Base-by-base conservation (phyloP, 257 asterid genomes). In the Primulina huaijiensis region DNA sequence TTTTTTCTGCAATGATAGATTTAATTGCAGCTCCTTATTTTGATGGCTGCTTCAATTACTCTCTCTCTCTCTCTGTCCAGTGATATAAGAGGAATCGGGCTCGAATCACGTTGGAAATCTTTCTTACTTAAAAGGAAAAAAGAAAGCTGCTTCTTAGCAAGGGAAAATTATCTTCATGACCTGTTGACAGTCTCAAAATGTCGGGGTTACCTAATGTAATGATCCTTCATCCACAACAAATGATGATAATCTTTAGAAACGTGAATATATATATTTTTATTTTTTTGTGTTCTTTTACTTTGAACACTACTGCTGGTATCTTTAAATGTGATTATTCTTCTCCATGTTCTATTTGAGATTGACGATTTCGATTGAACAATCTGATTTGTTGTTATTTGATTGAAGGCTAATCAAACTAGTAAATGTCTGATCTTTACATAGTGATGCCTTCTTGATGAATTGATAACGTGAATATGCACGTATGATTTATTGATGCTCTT, bases 151-250 rank as follows among this genome's bases (percentile, higher is more conserved):
- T 61, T 79, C 76, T 80, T 53, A 25, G 62, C 72, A 72, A 72
- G 81, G 91, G 74, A 74, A 81, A 77, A 62, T 69, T 69, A 68
- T 72, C 84, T 88, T 87, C 83, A 88, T 89, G 92, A 82, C 81
- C 78, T 71, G 70, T 83, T 92, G 97, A 89, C 86, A 85, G 76
- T 77, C 77, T 80, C 75, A 82, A 82, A 60, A 92, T 92, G 98
- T 89, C 98, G 75, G 98, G 96, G 80, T 80, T 89, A 74, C 87
- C 88, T 73, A 89, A 92, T 85, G 98, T 92, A 92, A 52, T 68
- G 73, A 62, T 75, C 78, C 77, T 67, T 74, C 88, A 71, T 9
- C 64, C 61, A 59, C 71, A 60, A 70, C 40, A 67, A 43, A 58
- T 77, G 29, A 62, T 27, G 25, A 55, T 75, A 73, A 56, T 73